Evolutionary conservation across 2,329 filamentous ascomycete genomes (phyloP).

Genomic region (Penicillium sp.): DNA sequence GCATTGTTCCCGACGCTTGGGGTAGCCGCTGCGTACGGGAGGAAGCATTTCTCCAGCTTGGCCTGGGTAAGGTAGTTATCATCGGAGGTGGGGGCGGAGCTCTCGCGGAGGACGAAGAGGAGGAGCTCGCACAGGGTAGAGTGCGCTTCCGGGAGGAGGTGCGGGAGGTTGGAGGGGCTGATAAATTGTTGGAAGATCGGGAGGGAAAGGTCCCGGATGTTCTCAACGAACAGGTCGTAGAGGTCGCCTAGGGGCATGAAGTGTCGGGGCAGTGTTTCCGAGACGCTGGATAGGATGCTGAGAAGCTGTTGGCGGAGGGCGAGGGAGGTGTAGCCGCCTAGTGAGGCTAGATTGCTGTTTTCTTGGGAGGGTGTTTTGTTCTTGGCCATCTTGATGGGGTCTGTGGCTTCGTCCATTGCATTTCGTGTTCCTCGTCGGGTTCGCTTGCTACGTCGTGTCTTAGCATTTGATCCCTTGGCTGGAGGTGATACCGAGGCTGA

Average conservation of each 20-base stretch:
- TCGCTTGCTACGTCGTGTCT: conserved; percentile 33
- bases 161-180: conserved; percentile 44
- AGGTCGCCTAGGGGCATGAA: conserved; percentile 41
- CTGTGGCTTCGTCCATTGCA: conserved; percentile 3
- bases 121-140: conserved; percentile 54
- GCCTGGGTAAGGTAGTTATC: conserved; percentile 48
- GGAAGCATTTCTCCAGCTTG: conserved; percentile 59
- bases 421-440: conserved; percentile 29
- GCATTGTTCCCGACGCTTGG: conserved; percentile 65
- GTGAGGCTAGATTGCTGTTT: conserved; percentile 24
- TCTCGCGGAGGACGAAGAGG: conserved; percentile 50
- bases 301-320: conserved; percentile 46
- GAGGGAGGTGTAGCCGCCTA: conserved; percentile 42
- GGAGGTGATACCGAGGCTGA: conserved; percentile 1
- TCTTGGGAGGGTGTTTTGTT: conserved; percentile 1
- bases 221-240: conserved; percentile 45
- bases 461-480: conserved; percentile 4
- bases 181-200: conserved; percentile 47
- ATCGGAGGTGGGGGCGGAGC: conserved; percentile 37
- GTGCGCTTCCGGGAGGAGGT: conserved; percentile 40
- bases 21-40: conserved; percentile 63
- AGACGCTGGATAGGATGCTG: conserved; percentile 41
- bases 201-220: conserved; percentile 46
- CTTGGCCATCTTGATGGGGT: conserved; percentile 8
- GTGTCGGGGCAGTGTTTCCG: conserved; percentile 31